Conservation (phyloP, 805 yeast genomes). For the Saturnispora saitoi region DNA sequence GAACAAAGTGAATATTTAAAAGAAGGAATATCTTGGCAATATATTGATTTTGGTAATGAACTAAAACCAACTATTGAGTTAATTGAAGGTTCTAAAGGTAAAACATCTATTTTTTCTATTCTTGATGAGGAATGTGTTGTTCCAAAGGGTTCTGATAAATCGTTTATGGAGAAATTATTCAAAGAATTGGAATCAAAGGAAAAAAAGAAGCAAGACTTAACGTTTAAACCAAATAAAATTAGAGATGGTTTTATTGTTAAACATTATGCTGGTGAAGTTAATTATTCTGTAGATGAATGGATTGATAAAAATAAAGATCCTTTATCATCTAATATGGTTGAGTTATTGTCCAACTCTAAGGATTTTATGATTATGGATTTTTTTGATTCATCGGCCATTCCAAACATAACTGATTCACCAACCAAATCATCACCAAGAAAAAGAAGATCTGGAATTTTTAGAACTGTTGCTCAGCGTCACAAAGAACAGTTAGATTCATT, state of each 20-base stretch:
- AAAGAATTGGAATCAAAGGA: slow-evolving; percentile 48
- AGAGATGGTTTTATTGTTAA: slow-evolving; percentile 72
- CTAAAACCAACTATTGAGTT: slow-evolving; percentile 89
- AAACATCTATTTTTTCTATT: slow-evolving; percentile 72
- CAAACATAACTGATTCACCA: slow-evolving; percentile 27
- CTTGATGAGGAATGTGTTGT: slow-evolving; percentile 93
- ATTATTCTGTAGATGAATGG: slow-evolving; percentile 89
- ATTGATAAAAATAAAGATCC: slow-evolving; percentile 92
- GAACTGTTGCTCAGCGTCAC: slow-evolving; percentile 84
- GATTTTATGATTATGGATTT: slow-evolving; percentile 42
- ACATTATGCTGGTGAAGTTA: slow-evolving; percentile 97
- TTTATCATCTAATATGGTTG: slow-evolving; percentile 63
- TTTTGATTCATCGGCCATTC: slow-evolving; percentile 29
- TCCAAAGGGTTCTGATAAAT: slow-evolving; percentile 77
- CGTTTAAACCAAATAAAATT: slow-evolving; percentile 67
- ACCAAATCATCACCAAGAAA: slow-evolving; percentile 16
- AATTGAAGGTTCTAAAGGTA: slow-evolving; percentile 57
- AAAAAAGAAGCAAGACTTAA: slow-evolving; percentile 20
- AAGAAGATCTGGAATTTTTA: slow-evolving; percentile 33
- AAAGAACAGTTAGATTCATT: slow-evolving; percentile 71
- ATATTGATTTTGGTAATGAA: slow-evolving; percentile 90
- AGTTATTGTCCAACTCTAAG: slow-evolving; percentile 48
- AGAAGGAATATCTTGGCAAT: slow-evolving; percentile 57
- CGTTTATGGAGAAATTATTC: slow-evolving; percentile 74
- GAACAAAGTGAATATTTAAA: slow-evolving; percentile 53